A percentile compares a stretch with the other conserved stretches of the same genome.
These are phyloP conservation scores for Syncephalastrum monosporum DNA, from an alignment of 371 early-diverging fungal genomes.

Conservation along the genomic window DNA sequence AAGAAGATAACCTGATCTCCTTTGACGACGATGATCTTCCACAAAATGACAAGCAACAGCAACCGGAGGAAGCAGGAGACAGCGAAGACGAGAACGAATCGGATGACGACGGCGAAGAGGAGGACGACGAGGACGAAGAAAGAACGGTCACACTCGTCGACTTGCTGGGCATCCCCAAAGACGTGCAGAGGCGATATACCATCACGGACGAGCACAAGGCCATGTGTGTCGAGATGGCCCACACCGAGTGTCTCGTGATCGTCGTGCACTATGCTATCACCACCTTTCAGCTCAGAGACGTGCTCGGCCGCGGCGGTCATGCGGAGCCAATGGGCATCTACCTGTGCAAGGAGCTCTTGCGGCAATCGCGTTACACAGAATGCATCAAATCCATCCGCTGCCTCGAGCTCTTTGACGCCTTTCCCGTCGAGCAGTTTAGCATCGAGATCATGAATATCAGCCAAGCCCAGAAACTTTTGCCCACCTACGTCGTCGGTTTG, in stretches of 20 bases:
- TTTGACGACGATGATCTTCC: conserved; percentile 15
- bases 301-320: conserved; percentile 25
- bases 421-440: conserved; percentile 24
- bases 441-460: conserved; percentile 19
- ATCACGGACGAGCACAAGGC: conserved; percentile 21
- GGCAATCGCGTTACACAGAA: conserved; percentile 31
- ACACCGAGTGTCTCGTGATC: conserved; percentile 24
- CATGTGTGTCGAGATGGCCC: conserved; percentile 19
- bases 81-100: conserved; percentile 17
- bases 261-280: conserved; percentile 41
- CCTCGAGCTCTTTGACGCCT: conserved; percentile 25
- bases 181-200: conserved; percentile 15
- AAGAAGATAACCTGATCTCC: conserved; percentile 29
- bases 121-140: conserved; percentile 10
- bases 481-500: conserved; percentile 16
- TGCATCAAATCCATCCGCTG: conserved; percentile 28
- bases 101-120: conserved; percentile 8
- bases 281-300: conserved; percentile 16
- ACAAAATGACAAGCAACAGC: too few species aligned
- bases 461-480: conserved; percentile 5
- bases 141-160: conserved; percentile 15
- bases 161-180: conserved; percentile 18
- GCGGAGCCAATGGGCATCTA: conserved; percentile 31
- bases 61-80: conserved; percentile 6
- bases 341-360: conserved; percentile 23